These are phyloP conservation scores for Phaeolepiota aurea DNA, from an alignment of 768 basidiomycete species.

Conservation along the genomic window DNA sequence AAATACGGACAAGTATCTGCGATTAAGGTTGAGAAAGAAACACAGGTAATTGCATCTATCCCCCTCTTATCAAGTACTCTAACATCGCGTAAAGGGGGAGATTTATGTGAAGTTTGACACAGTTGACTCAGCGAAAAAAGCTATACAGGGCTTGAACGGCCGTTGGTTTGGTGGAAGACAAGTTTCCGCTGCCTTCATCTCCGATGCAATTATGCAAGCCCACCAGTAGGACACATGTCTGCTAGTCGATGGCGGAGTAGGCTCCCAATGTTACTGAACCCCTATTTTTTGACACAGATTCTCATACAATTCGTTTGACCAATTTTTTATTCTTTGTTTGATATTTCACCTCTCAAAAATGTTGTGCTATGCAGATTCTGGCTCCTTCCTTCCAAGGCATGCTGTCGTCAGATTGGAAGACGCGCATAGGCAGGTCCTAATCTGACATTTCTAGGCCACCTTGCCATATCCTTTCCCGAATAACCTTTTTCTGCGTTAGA, in stretches of 20 bases:
- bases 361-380: slow-evolving; percentile 21
- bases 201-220: slow-evolving; percentile 90
- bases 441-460: slow-evolving; percentile 20
- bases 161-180: slow-evolving; percentile 96
- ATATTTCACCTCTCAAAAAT: slow-evolving; percentile 18
- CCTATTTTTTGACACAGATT: slow-evolving; percentile 22
- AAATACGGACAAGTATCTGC: slow-evolving; percentile 85
- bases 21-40: slow-evolving; percentile 92
- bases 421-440: slow-evolving; percentile 32
- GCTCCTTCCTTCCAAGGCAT: slow-evolving; percentile 8
- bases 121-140: slow-evolving; percentile 73
- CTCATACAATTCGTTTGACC: slow-evolving; percentile 21
- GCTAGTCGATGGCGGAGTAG: slow-evolving; percentile 8
- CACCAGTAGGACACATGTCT: slow-evolving; percentile 49
- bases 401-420: slow-evolving; percentile 12
- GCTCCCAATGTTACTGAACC: slow-evolving; percentile 20
- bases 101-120: slow-evolving; percentile 90
- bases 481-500: slow-evolving; percentile 28
- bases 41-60: slow-evolving; percentile 48
- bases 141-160: slow-evolving; percentile 86
- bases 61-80: not conserved
- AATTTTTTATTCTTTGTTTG: slow-evolving; percentile 20
- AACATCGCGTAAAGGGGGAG: slow-evolving; percentile 63
- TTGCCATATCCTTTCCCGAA: slow-evolving; percentile 19
- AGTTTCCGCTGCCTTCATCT: slow-evolving; percentile 81